Base-by-base conservation (phyloP, 140 eudicot genomes). In the Erigeron philadelphicus region DNA sequence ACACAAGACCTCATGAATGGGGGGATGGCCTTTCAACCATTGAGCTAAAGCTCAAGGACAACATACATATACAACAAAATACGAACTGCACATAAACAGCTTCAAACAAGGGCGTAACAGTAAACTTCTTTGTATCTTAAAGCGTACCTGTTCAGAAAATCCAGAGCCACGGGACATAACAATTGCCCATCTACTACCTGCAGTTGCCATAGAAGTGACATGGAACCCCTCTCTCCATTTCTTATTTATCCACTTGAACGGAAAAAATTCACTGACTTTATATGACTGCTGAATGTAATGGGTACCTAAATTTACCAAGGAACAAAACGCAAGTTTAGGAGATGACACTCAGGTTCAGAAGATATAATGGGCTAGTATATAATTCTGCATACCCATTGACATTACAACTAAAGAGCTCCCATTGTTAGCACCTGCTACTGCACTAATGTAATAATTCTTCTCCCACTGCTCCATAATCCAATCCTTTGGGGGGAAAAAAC, bases 401-500 rank as follows among this genome's bases (percentile, higher is more conserved):
- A 90, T 90, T 13, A 90, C 94, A 1, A 87, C 95, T 40, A 87
- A 77, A 11, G 95, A 85, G 81, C 87, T 83, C 23, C 94, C 95
- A 44, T 82, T 90, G 66, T 72, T 81, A 47, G 96, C 87, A 73
- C 97, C 97, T 7, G 95, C 95, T 61, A 87, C 60, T 31, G 97
- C 87, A 80, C 82, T 90, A 45, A 90, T 88, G 72, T 90, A 91
- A 59, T 77, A 87, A 55, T 82, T 84, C 76, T 82, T 84, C 73
- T 91, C 97, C 97, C 97, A 88, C 11, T 85, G 96, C 72, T 85
- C 94, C 94, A 88, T 85, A 42, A 90, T 90, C 97, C 97, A 90
- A 16, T 87, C 96, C 96, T 90, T 60, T 45, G 70, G 31, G 15
- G 15, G 25, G 17, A 54, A 43, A 38, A 41, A 40, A 65, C 19